Base-by-base conservation (phyloP, 306 rosid genomes). In the Cicer chorassanicum region DNA sequence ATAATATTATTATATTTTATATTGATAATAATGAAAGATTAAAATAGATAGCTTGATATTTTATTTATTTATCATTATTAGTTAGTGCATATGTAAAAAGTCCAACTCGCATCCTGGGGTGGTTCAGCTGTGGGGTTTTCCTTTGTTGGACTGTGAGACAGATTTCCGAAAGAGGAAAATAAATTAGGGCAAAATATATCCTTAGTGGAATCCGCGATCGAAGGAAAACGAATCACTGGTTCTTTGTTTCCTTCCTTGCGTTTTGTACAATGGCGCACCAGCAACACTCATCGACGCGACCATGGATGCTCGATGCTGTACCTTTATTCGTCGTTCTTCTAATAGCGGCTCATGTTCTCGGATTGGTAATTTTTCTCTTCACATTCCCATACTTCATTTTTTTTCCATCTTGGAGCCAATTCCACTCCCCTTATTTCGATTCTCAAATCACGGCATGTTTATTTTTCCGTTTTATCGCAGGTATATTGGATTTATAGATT, bases 321-420 rank as follows among this genome's bases (percentile, higher is more conserved):
- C 92, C 94, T 18, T 49, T 89, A 49, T 15, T 85, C 24, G 87
- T 85, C 55, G 85, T 89, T 80, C n/a, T 87, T 54, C 87, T 93
- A 9, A 86, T 91, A 5, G 94, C 85, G 3, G 88, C 80, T 70
- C 98, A 93, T 57, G 93, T 93, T 80, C 72, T 93, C 65, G 98
- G 94, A 34, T 18, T 93, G 93, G 98, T 93, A 5, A 11, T 61
- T 46, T 43, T 60, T 18, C 15, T 44, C 39, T 41, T 11, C 38
- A 4, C 36, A 4, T 51, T 40, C 7, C 12, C 55, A 71, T 7
- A 4, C 15, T 68, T 24, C 34, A 24, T 24, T 24, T 24, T 24
- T 21, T 21, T 21, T 21, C 21, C 21, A 21, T 21, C 29, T 21
- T 21, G 21, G 21, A 19, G 21, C 21, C 21, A 19, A 19, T 19